Base-by-base conservation (phyloP, 169 alveolate species). In the Plasmodium relictum region DNA sequence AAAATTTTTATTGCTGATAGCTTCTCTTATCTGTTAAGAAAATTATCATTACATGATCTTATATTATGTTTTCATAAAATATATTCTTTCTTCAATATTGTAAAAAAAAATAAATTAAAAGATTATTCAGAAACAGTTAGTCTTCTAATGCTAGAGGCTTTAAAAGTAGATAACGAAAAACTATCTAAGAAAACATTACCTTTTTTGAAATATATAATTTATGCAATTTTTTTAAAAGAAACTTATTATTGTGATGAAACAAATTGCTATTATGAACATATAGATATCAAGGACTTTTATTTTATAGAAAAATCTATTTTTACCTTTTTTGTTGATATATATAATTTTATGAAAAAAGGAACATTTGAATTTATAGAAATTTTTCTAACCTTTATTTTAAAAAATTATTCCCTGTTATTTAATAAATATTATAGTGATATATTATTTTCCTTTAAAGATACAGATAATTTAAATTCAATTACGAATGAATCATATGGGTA, bases 1-100 rank as follows among this genome's bases (percentile, higher is more conserved):
- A 86, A 86, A 58, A 39, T 86, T 42, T 86, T 86, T 63, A 58
- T 86, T 86, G 74, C 92, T 4, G 92, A 86, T 61, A 86, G 92
- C 58, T 86, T 86, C 70, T 69, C 92, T 24, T 86, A 86, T 45
- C 37, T 86, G 12, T 70, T 86, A 73, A 69, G 74, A 62, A 86
- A 86, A 69, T 70, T 70, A 86, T 86, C 87, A 8, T 52, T 86
- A 44, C 92, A 86, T 44, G 63, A 86, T 70, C 73, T 86, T 56
- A 86, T 86, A 24, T 20, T 70, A 39, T 86, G 92, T 45, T 86
- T 86, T 86, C 62, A 59, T 14, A 58, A 86, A 52, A 39, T 86
- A 22, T 86, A 37, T 61, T 66, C 74, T 9, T 86, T 70, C 45
- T 86, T 50, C 52, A 50, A 86, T 86, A 44, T 31, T 71, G 56